phyloP scores from a whole-genome alignment of 345 rosid species.

The Eucalyptus microcorys region DNA sequence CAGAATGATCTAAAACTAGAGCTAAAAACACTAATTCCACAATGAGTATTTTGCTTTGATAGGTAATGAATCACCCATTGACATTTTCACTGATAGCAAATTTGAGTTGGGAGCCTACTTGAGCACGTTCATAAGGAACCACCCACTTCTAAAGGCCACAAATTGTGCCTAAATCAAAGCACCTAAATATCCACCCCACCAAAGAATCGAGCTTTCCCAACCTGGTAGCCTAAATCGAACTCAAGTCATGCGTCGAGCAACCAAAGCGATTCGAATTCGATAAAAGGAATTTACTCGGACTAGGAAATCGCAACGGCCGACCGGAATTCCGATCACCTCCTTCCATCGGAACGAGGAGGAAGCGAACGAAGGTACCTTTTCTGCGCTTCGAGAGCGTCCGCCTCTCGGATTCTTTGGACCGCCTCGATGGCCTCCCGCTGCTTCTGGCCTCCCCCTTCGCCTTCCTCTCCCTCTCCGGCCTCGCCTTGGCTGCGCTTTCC shows the following conservation, averaged over 20 bases:
- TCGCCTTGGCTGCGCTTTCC: constrained; percentile 73
- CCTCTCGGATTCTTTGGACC: constrained; percentile 62
- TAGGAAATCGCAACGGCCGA: background rate
- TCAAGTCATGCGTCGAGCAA: background rate
- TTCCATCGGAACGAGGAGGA: background rate
- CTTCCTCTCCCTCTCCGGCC: constrained; percentile 52
- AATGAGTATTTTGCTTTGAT: background rate
- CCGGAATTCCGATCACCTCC: background rate
- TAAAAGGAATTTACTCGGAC: background rate
- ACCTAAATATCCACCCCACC: background rate
- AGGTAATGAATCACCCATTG: background rate
- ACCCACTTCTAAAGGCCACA: background rate
- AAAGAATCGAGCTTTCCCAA: background rate
- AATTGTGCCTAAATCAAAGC: background rate
- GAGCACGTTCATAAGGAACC: background rate
- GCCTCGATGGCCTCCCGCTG: constrained; percentile 88
- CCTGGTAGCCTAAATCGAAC: background rate
- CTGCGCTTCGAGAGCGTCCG: constrained; percentile 72
- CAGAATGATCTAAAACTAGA: background rate
- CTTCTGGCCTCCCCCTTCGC: constrained; percentile 60
- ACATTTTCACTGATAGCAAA: background rate
- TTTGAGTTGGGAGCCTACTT: background rate
- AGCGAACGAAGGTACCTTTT: constrained; percentile 31
- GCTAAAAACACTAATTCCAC: background rate
- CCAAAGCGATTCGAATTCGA: background rate